Evolutionary conservation across 768 basidiomycete genomes (phyloP).

Genomic region (Cystobasidium onofrii): DNA sequence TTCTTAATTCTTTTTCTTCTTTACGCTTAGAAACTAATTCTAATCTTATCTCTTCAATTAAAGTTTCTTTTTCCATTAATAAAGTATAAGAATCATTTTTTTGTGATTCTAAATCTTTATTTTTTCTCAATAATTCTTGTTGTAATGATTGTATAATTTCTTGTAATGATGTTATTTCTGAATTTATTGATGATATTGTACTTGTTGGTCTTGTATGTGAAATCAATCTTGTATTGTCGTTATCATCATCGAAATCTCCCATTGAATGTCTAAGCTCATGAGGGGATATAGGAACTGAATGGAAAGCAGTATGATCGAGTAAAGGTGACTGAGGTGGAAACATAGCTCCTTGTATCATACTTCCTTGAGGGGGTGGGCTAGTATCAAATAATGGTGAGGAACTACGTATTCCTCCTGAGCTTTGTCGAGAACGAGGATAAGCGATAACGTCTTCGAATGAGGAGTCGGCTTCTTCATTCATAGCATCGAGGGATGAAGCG

Average conservation of each 20-base stretch:
- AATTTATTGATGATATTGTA: constrained; percentile 47
- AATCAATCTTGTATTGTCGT: too few relatives aligned
- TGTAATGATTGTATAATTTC: constrained; percentile 32
- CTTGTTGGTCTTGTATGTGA: constrained; percentile 30
- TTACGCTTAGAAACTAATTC: constrained; percentile 73
- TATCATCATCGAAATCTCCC: constrained; percentile 52
- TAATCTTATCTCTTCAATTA: constrained; percentile 63
- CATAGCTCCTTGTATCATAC: background rate
- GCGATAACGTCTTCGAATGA: background rate
- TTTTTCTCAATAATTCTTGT: constrained; percentile 7
- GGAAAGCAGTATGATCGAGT: constrained; percentile 15
- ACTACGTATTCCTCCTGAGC: background rate
- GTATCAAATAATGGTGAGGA: constrained; percentile 8
- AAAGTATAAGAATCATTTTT: background rate
- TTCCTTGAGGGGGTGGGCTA: background rate
- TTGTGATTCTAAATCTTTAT: background rate
- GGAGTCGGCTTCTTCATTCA: background rate
- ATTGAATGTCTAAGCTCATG: constrained; percentile 61
- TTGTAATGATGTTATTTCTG: constrained; percentile 35
- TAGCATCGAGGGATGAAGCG: background rate
- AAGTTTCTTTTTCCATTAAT: background rate
- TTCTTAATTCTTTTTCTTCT: constrained; percentile 84
- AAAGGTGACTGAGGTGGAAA: constrained; percentile 14
- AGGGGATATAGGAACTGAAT: constrained; percentile 6
- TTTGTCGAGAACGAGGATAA: constrained; percentile 4